Evolutionary conservation across 768 basidiomycete genomes (phyloP).

Genomic region (Lentinula boryana): DNA sequence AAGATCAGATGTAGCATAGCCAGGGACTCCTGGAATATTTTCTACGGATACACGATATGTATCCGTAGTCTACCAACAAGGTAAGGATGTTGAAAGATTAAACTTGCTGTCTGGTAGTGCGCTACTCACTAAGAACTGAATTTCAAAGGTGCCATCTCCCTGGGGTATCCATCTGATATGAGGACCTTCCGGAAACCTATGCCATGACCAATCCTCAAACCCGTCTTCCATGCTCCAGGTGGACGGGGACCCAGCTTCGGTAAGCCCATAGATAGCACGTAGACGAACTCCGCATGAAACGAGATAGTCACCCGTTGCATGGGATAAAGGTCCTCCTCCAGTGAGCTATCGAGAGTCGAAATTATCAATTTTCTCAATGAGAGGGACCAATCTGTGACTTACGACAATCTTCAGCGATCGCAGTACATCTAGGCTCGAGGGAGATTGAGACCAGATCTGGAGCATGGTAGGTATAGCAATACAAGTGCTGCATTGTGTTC

Average conservation of each 20-base stretch:
- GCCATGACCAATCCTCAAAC: constrained; percentile 23
- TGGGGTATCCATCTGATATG: constrained; percentile 29
- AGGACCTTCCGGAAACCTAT: constrained; percentile 18
- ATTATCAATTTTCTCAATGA: neutral
- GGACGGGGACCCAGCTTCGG: constrained; percentile 22
- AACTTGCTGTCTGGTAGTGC: neutral
- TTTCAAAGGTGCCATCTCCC: constrained; percentile 31
- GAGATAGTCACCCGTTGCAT: constrained; percentile 29
- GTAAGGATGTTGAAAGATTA: neutral
- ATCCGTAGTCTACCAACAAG: constrained; percentile 19
- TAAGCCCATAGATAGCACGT: constrained; percentile 27
- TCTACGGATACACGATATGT: constrained; percentile 25
- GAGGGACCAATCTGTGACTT: constrained; percentile 4
- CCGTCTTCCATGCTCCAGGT: constrained; percentile 10
- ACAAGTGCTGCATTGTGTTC: constrained; percentile 14
- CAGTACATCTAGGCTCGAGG: constrained; percentile 18
- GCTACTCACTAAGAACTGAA: constrained; percentile 27
- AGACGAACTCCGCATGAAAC: constrained; percentile 27
- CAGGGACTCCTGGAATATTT: constrained; percentile 26
- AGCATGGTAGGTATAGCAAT: constrained; percentile 25
- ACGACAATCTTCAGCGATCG: constrained; percentile 22
- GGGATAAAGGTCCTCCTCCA: constrained; percentile 29
- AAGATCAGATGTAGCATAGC: constrained; percentile 39
- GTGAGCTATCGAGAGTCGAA: neutral
- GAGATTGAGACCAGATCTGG: constrained; percentile 20